Conservation (phyloP, 208 protist species). For the Phytomonas francai region DNA sequence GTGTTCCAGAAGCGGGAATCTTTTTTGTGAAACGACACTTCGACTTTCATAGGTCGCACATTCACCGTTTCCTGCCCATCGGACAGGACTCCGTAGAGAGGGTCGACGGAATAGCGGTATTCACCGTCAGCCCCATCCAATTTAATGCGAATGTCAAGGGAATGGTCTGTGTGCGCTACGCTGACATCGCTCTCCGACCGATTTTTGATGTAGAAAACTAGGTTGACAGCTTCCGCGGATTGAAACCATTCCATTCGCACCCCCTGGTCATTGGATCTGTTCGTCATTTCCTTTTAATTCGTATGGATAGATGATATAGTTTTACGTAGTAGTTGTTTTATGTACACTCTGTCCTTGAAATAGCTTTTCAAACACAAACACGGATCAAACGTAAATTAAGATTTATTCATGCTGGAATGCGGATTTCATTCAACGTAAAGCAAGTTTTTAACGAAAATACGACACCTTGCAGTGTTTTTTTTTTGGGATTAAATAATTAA, state of each 20-base stretch:
- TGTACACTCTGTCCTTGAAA: neutral
- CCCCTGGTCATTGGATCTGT: slow-evolving; percentile 3
- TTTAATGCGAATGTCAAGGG: slow-evolving; percentile 43
- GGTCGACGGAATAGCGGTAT: slow-evolving; percentile 61
- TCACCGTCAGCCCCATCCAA: slow-evolving; percentile 52
- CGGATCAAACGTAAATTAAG: neutral
- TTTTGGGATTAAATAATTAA: slow-evolving; percentile 9
- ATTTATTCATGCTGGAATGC: neutral
- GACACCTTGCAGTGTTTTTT: neutral
- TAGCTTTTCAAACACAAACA: neutral
- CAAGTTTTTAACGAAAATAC: neutral
- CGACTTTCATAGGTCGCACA: slow-evolving; percentile 84
- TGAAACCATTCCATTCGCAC: slow-evolving; percentile 91
- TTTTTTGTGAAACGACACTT: slow-evolving; percentile 58
- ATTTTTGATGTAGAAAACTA: slow-evolving; percentile 87
- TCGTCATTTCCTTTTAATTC: neutral
- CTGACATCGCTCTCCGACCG: slow-evolving; percentile 39
- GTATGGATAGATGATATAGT: neutral
- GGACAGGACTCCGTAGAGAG: slow-evolving; percentile 42
- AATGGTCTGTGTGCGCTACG: slow-evolving; percentile 27
- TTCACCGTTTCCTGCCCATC: slow-evolving; percentile 20
- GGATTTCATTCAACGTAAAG: neutral
- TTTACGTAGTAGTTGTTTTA: neutral
- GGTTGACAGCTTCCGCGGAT: slow-evolving; percentile 38
- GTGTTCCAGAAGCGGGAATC: slow-evolving; percentile 58